Evolutionary conservation across 441 rosid genomes (phyloP).

Genomic region (Populus hybrid): DNA sequence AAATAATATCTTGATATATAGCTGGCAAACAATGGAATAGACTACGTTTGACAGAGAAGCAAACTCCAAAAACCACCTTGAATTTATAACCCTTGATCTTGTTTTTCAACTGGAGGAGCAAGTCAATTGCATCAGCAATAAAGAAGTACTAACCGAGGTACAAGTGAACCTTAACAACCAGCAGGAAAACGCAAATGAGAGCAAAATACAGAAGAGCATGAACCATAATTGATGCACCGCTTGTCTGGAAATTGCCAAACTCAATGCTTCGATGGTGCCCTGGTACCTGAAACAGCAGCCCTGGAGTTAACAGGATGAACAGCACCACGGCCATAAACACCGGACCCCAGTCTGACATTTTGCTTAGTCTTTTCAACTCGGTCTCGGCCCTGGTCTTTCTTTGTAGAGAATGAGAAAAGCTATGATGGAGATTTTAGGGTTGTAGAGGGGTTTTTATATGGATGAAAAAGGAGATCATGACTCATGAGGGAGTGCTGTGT

Average conservation of each 20-base stretch:
- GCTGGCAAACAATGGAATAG: neutral
- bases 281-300: conserved; percentile 80
- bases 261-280: conserved; percentile 53
- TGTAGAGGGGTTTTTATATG: neutral
- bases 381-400: neutral
- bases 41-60: neutral
- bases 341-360: conserved; percentile 76
- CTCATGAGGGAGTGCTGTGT: neutral
- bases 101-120: neutral
- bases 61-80: neutral
- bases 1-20: neutral
- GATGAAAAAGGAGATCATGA: neutral
- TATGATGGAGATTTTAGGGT: neutral
- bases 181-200: conserved; percentile 70
- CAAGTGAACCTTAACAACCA: conserved; percentile 64
- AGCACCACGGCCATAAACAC: conserved; percentile 64
- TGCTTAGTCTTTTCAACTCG: neutral
- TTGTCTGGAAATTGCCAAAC: conserved; percentile 87
- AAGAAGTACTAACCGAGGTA: conserved; percentile 37
- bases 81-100: neutral
- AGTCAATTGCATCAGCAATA: neutral
- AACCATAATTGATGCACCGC: conserved; percentile 73
- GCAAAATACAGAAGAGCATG: conserved; percentile 77
- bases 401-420: neutral
- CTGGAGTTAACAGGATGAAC: conserved; percentile 69